Percentiles rank a stretch among this genome's conserved stretches.
These are phyloP conservation scores for Tetrapisispora arboricola DNA, from an alignment of 805 yeast genomes.

Conservation along the genomic window DNA sequence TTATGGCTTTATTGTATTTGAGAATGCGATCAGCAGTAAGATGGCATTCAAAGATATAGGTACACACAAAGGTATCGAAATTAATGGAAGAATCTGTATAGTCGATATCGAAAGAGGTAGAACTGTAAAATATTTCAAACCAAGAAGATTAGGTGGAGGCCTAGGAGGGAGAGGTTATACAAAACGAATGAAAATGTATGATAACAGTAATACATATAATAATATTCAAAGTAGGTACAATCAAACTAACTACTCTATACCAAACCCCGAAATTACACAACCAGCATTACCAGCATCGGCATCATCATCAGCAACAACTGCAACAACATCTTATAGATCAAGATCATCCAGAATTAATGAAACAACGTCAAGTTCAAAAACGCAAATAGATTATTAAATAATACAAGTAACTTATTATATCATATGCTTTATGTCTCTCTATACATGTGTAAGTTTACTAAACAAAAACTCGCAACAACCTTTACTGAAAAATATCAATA, in stretches of 20 bases:
- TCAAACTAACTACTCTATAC: not conserved
- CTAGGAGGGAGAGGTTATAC: constrained; percentile 72
- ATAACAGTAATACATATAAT: not conserved
- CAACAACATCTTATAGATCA: constrained; percentile 10
- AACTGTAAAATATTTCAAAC: constrained; percentile 55
- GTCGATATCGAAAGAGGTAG: constrained; percentile 69
- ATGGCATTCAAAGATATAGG: constrained; percentile 48
- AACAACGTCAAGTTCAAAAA: constrained; percentile 2
- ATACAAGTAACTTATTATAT: too few species aligned
- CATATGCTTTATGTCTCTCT: too few species aligned
- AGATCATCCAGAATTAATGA: constrained; percentile 16
- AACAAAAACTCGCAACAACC: too few species aligned
- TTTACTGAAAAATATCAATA: too few species aligned
- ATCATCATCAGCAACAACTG: too few species aligned
- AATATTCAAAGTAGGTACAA: not conserved
- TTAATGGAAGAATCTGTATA: constrained; percentile 46
- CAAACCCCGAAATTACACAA: not conserved
- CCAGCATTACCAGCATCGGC: not conserved
- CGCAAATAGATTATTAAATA: constrained; percentile 14
- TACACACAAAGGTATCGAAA: constrained; percentile 35
- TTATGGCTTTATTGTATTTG: constrained; percentile 73
- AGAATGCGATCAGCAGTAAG: constrained; percentile 47
- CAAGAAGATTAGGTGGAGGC: constrained; percentile 81
- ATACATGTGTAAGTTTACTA: too few species aligned
- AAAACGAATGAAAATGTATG: not conserved